phyloP scores from a whole-genome alignment of 1,284 basidiomycete genomes.

The Cryptococcus jaspeensis region DNA sequence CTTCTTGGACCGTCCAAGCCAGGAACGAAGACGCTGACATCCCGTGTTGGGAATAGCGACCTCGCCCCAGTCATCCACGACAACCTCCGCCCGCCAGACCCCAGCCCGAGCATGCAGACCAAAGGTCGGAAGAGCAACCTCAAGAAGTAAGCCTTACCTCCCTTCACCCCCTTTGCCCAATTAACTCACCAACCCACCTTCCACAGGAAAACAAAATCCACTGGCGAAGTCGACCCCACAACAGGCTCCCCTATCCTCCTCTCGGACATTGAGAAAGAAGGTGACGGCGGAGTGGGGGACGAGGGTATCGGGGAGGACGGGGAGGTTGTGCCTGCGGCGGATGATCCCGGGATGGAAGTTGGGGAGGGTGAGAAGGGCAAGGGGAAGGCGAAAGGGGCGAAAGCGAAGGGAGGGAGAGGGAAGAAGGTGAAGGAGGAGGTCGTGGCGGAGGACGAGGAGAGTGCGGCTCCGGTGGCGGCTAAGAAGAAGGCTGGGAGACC shows the following conservation, averaged over 20 bases:
- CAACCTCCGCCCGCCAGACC: conserved; percentile 59
- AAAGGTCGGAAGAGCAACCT: conserved; percentile 39
- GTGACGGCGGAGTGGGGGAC: conserved; percentile 40
- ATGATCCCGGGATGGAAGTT: conserved; percentile 31
- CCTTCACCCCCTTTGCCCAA: background rate
- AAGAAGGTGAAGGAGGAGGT: background rate
- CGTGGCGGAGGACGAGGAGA: background rate
- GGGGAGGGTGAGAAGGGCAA: conserved; percentile 21
- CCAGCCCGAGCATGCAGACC: conserved; percentile 35
- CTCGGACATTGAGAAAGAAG: conserved; percentile 46
- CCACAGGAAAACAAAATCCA: background rate
- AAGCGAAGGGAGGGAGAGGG: background rate
- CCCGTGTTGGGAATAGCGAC: conserved; percentile 31
- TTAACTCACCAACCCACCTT: background rate
- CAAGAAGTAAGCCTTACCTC: conserved; percentile 29
- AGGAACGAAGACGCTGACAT: background rate
- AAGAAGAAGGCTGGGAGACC: background rate
- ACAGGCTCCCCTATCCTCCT: conserved; percentile 46
- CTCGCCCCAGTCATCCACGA: conserved; percentile 65
- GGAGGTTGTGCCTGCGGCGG: conserved; percentile 28
- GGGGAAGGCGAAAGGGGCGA: background rate
- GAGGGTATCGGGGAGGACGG: conserved; percentile 17
- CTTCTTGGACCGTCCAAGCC: background rate
- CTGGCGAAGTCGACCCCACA: conserved; percentile 37
- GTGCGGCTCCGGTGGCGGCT: background rate